Evolutionary conservation across 2,329 filamentous ascomycete genomes (phyloP), one percentile per base, ranked within the genome.

Genomic region (Paramyrothecium sp.): DNA sequence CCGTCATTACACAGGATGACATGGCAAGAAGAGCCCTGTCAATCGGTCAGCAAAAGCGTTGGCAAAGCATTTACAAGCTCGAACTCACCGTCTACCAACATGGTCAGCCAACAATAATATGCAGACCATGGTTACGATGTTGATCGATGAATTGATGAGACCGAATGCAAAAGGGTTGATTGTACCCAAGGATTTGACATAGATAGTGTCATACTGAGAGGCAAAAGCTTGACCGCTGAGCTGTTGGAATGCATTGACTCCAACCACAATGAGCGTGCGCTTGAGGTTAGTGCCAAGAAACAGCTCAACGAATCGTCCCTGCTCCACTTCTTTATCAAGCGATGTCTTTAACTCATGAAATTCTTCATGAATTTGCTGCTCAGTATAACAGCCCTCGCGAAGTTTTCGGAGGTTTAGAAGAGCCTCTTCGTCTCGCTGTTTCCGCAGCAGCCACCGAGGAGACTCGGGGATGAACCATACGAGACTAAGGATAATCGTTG

Each of bases 181-280:
- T n/a, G 64, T 66, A 19, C 63, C 63, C 7, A 72, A 54, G 1
- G 50, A 53, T 30, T 64, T 63, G 51, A 70, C 59, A 38, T 67
- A 70, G 10, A 71, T 55, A 19, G 67, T 60, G 21, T 68, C 67
- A 50, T 72, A 71, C 30, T 64, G 58, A 3, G 60, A 66, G 7
- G 58, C 56, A 54, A 72, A 70, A 4, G 59, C 55, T 53, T 69
- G 64, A 5, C 68, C 68, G 2, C 61, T 67, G 1, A 61, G 60
- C 41, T 71, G 69, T 46, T 63, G 61, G 52, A 70, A 70, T 57
- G 71, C 62, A 60, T 69, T 71, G 51, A 66, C 58, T 2, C 53
- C 60, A 8, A 65, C 53, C 22, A 63, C 63, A 20, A 68, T 63
- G 8, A 54, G 20, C 3, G 67, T 69, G 2, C 67, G 63, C 58